Evolutionary conservation across 1,284 basidiomycete species (phyloP).

Genomic region (Leccinum olivaceoglutinosum): DNA sequence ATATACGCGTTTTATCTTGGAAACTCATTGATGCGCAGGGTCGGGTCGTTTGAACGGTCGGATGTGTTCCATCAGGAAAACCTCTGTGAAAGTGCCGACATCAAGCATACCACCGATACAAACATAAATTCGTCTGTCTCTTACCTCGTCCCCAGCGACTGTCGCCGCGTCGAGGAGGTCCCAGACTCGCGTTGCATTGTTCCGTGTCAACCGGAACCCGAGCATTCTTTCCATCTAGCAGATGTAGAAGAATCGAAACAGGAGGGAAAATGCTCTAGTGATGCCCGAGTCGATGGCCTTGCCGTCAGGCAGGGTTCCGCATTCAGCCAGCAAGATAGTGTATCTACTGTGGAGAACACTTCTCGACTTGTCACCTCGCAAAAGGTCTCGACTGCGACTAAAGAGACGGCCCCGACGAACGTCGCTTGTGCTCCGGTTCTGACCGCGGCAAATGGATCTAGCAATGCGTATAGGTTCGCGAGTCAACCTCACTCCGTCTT

Average conservation of each 20-base stretch:
- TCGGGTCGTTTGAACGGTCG: not conserved
- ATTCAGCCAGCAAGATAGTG: not conserved
- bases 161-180: not conserved
- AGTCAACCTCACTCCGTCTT: conserved; percentile 1
- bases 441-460: not conserved
- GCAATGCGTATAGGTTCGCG: not conserved
- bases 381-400: not conserved
- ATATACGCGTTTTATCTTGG: not conserved
- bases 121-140: not conserved
- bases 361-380: not conserved
- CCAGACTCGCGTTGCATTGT: not conserved
- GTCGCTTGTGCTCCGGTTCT: not conserved
- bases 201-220: not conserved
- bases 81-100: not conserved
- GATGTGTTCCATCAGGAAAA: not conserved
- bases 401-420: not conserved
- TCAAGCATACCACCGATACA: not conserved
- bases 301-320: not conserved
- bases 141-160: not conserved
- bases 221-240: not conserved
- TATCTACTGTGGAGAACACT: not conserved
- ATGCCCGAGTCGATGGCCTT: not conserved
- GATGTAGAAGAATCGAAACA: not conserved
- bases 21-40: conserved; percentile 7
- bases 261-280: not conserved